Base-by-base conservation (phyloP, 2,329 filamentous ascomycete genomes). In the Trichophyton equinum region DNA sequence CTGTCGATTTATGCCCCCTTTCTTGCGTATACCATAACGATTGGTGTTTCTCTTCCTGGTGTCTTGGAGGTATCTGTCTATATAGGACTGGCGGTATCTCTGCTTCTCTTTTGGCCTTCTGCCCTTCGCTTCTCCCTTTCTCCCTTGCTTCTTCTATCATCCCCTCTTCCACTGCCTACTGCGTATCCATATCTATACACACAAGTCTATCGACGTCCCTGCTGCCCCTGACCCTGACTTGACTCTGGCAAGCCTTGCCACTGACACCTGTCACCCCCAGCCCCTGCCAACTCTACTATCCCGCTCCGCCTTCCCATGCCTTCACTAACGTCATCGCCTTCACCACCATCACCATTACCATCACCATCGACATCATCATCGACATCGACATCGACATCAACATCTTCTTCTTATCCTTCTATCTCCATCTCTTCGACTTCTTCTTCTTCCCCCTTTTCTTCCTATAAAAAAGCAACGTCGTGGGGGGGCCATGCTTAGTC, bases 401-500 rank as follows among this genome's bases (percentile, higher is more conserved):
- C 33, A 11, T 36, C 40, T 44, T 30, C 20, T 6, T 36, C 27
- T 18, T 13, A 27, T 33, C 15, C 27, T 27, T 55, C 27, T 36
- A 55, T 9, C 49, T 27, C 27, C 27, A 7, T 36, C 27, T 55
- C 13, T 30, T 30, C 47, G 25, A 22, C 27, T 7, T 47, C 20
- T 27, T 15, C 15, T 51, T 22, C 30, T 13, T 2, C 46, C 22
- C 20, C 22, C 1, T 55, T 18, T 36, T 38, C 33, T 9, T 27
- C 13, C 27, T 33, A 20, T 55, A 55, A 33, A 51, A 15, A 15
- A 27, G 20, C 22, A 27, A 30, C 18, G 25, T 13, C 47, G 51
- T 55, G 51, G 51, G 51, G 51, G 51, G 51, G 51, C 51, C 15
- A n/a, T 3, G 51, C 51, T 55, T 27, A 55, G 51, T 55, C 51